phyloP scores from a whole-genome alignment of 768 basidiomycete genomes.

The Amanita inopinata region DNA sequence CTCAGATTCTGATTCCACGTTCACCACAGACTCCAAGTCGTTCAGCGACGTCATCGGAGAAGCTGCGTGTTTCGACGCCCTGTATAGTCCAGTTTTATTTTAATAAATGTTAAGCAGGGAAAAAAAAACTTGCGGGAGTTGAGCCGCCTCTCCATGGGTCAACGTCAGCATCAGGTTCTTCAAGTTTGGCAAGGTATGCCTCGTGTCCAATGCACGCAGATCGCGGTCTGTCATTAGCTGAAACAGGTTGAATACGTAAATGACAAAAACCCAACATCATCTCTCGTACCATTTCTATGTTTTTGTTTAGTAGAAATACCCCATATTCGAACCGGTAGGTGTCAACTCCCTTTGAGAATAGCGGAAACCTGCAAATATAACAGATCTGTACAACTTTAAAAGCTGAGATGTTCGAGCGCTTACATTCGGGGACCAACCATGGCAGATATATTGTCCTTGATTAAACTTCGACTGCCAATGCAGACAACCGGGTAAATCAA shows the following conservation, averaged over 20 bases:
- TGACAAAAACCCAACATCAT: conserved; percentile 3
- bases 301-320: conserved; percentile 92
- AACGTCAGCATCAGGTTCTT: conserved; percentile 88
- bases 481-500: conserved; percentile 87
- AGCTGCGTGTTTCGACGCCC: conserved; percentile 13
- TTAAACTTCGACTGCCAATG: conserved; percentile 82
- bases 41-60: conserved; percentile 21
- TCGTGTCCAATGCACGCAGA: conserved; percentile 82
- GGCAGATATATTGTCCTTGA: conserved; percentile 85
- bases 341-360: conserved; percentile 92
- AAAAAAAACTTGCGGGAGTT: conserved; percentile 31
- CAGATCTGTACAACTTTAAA: conserved; percentile 6
- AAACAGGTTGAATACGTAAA: conserved; percentile 11
- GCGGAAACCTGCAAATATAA: conserved; percentile 65
- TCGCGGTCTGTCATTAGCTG: conserved; percentile 91
- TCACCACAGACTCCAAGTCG: conserved; percentile 17
- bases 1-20: conserved; percentile 3
- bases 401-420: conserved; percentile 20
- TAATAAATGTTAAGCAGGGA: conserved; percentile 11
- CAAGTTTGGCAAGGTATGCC: conserved; percentile 94
- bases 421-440: conserved; percentile 95
- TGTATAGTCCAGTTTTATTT: conserved; percentile 15
- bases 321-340: conserved; percentile 97
- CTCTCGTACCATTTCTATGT: conserved; percentile 80
- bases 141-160: conserved; percentile 54